phyloP scores from a whole-genome alignment of 345 rosid genomes.

The Mangifera indica region DNA sequence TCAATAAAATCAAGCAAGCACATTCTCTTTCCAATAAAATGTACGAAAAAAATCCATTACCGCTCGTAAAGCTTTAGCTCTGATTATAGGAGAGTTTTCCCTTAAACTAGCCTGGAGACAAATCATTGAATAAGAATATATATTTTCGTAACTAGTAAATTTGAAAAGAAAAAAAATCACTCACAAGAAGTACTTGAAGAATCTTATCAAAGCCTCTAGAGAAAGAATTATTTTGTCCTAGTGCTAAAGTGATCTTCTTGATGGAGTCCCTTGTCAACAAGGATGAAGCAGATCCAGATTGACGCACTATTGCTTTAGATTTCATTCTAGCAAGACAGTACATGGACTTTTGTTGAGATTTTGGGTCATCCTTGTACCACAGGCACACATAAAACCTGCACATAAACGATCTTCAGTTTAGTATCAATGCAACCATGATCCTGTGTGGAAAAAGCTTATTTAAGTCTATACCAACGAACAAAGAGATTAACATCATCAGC shows the following conservation, averaged over 20 bases:
- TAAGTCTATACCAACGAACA: constrained; percentile 73
- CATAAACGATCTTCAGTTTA: constrained; percentile 19
- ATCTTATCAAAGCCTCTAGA: constrained; percentile 97
- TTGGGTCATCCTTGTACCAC: constrained; percentile 92
- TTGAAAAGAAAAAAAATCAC: constrained; percentile 34
- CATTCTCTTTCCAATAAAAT: constrained; percentile 6
- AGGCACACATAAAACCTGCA: constrained; percentile 93
- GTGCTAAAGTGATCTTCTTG: constrained; percentile 78
- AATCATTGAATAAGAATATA: constrained; percentile 27
- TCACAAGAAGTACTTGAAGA: constrained; percentile 93
- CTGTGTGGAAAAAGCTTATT: constrained; percentile 14
- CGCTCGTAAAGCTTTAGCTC: constrained; percentile 95
- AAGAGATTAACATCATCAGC: constrained; percentile 74
- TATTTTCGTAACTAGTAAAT: constrained; percentile 9
- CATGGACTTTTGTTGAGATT: constrained; percentile 61
- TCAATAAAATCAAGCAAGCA: constrained; percentile 18
- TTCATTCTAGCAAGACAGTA: constrained; percentile 78
- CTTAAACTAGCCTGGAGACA: constrained; percentile 84
- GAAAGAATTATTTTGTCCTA: constrained; percentile 92
- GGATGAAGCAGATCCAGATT: constrained; percentile 59
- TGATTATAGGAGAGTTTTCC: constrained; percentile 90
- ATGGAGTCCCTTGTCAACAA: constrained; percentile 64
- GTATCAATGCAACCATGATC: constrained; percentile 22
- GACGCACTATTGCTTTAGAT: constrained; percentile 79
- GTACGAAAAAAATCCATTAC: constrained; percentile 45